Base-by-base conservation (phyloP, 495 filamentous ascomycete species). In the Trichodelitschia bisporula region DNA sequence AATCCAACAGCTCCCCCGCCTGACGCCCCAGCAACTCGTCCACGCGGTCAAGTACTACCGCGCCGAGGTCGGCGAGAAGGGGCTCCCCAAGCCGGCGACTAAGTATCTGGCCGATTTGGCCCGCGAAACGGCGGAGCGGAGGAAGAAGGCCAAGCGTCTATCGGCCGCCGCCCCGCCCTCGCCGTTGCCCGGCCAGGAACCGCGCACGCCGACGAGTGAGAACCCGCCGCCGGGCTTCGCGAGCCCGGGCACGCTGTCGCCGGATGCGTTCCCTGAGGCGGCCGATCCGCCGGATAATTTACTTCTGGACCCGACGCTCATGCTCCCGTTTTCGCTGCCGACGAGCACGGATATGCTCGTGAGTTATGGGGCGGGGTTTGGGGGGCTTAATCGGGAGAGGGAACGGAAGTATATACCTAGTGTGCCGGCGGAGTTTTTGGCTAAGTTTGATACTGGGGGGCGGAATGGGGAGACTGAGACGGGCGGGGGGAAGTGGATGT, bases 331-430 rank as follows among this genome's bases (percentile, higher is more conserved):
- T 47, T 72, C 72, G 19, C 58, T 99, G 14, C 86, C 86, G 1
- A 91, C 86, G 3, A 89, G 82, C 35, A 92, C 84, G 11, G 86
- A 95, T 47, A 95, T 99, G 86, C 59, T 92, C 37, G 62, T 99
- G 21, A 82, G 67, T 39, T 99, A 86, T 42, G 86, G 86, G 5
- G 84, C 89, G 17, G 86, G 86, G 9, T 79, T 92, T 39, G 86
- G 86, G 3, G 86, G 86, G 0, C 59, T 83, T 17, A 92, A 99
- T 49, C 62, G 72, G 31, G 86, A 99, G 47, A 60, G 80, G 26
- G 86, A 86, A 46, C 60, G 78, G 34, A 92, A 90, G 51, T 99
- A 93, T 43, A 83, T 90, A n/a, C 86, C 86, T 3, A 91, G 74
- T 0, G 79, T 95, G 16, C 82, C 89, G 15, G 72, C 83, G 1